A percentile compares a stretch with the other conserved stretches of the same genome.
These are phyloP conservation scores for Protomyces gravidus DNA, from an alignment of 1,139 yeast genomes.

Conservation along the genomic window DNA sequence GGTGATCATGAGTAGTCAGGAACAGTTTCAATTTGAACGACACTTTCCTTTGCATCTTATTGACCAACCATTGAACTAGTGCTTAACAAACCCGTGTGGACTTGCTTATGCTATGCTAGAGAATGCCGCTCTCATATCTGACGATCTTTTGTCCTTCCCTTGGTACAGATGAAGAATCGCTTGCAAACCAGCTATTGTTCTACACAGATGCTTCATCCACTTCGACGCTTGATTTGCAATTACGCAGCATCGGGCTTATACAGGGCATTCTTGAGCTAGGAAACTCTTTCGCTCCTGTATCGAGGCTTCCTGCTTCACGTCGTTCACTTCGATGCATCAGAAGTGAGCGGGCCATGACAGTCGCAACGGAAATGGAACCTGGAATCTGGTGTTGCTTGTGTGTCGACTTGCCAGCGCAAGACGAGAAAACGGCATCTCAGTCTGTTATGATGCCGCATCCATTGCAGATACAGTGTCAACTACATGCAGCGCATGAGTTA, in stretches of 20 bases:
- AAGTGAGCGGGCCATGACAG: constrained; percentile 33
- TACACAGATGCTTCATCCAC: constrained; percentile 32
- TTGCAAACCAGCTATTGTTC: constrained; percentile 35
- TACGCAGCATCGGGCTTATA: constrained; percentile 35
- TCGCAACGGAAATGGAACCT: constrained; percentile 33
- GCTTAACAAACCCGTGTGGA: no score
- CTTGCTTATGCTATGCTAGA: neutral
- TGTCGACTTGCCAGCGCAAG: constrained; percentile 20
- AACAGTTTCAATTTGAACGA: no score
- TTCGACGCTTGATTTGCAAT: constrained; percentile 33
- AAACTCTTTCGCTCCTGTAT: constrained; percentile 24
- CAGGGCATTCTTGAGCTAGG: constrained; percentile 36
- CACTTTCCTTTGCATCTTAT: no score
- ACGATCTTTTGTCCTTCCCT: constrained; percentile 36
- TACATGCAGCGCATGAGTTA: constrained; percentile 1
- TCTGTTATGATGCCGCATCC: neutral
- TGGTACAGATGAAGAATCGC: constrained; percentile 35
- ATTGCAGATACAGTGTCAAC: constrained; percentile 2
- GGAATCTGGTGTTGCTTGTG: constrained; percentile 34
- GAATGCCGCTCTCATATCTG: constrained; percentile 35
- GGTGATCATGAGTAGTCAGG: no score
- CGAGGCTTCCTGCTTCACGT: neutral
- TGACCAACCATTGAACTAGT: no score
- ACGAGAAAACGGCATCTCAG: neutral
- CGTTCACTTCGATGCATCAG: constrained; percentile 33